These are phyloP conservation scores for Aspergillus mulundensis DNA, from an alignment of 495 filamentous ascomycete genomes.

Conservation along the genomic window DNA sequence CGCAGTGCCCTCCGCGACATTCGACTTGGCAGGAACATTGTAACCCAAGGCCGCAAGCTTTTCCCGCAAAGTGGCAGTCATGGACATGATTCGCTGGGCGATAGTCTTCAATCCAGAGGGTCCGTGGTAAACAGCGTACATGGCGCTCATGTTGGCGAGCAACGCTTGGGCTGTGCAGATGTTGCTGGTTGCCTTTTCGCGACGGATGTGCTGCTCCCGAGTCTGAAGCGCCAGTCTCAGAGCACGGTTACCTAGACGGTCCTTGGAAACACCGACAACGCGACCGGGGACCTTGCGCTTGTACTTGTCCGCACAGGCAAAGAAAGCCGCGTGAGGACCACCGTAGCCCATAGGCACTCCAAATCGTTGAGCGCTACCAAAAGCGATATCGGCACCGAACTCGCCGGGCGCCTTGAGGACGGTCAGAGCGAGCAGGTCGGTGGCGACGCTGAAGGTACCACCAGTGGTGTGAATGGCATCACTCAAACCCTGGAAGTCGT, in stretches of 20 bases:
- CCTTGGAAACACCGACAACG: conserved; percentile 89
- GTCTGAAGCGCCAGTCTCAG: conserved; percentile 89
- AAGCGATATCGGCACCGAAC: conserved; percentile 95
- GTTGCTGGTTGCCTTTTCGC: conserved; percentile 98
- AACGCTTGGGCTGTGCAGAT: conserved; percentile 97
- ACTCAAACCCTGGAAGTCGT: conserved; percentile 69
- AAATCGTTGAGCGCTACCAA: conserved; percentile 91
- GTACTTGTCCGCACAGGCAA: conserved; percentile 86
- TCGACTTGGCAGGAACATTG: conserved; percentile 53
- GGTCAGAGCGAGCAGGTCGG: conserved; percentile 88
- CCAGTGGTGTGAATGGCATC: conserved; percentile 76
- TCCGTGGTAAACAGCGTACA: conserved; percentile 98
- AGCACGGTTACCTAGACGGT: conserved; percentile 79
- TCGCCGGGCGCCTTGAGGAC: conserved; percentile 88
- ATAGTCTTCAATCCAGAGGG: conserved; percentile 81
- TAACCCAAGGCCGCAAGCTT: conserved; percentile 64
- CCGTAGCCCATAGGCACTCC: conserved; percentile 94
- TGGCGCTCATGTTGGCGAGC: conserved; percentile 93
- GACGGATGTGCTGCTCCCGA: conserved; percentile 92
- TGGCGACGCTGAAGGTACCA: conserved; percentile 82
- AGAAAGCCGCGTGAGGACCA: conserved; percentile 96
- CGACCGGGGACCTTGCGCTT: conserved; percentile 96
- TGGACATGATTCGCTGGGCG: conserved; percentile 69
- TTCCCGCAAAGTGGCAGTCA: conserved; percentile 65
- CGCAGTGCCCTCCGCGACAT: conserved; percentile 46